Base-by-base conservation (phyloP, 2,329 filamentous ascomycete species). In the Trichophyton mentagrophytes region DNA sequence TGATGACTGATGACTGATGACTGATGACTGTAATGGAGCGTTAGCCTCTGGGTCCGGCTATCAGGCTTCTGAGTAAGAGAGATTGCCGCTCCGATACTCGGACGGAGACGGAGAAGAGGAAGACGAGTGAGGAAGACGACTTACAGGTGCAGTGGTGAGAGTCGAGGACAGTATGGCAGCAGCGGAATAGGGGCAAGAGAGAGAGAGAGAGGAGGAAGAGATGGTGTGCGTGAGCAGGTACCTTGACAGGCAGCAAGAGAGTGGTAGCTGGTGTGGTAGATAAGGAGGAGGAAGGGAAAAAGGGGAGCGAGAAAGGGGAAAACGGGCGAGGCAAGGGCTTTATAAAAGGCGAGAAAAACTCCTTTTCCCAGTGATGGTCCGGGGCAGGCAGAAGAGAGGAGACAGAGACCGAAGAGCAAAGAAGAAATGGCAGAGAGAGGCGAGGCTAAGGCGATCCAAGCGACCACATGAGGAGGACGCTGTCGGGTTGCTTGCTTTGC, bases 401-500 rank as follows among this genome's bases (percentile, higher is more conserved):
- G 22, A 17, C 8, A 27, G 49, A 27, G 22, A 6, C 46, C 22
- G 46, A 51, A 27, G 17, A 27, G 22, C 15, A 17, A 4, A 13
- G 17, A 51, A 13, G 25, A 22, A 33, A 27, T 27, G 47, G 17
- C 47, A 27, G 25, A 27, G 51, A 27, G 51, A 36, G 51, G 51
- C 51, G 51, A 55, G 51, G 51, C 51, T 55, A 55, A 55, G 51
- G 51, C 51, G 51, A 55, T 55, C 51, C 51, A 55, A 55, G 51
- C 51, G 51, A 55, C 51, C 51, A 55, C 51, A 55, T 57, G 20
- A 33, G 46, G 22, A 44, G 40, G 40, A 44, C 40, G 40, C 40
- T 44, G 40, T 44, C 33, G 25, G n/a, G 8, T 47, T 17, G 30
- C 36, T 2, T 51, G 30, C 36, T 5, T 51, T 51, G 46, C 46